Evolutionary conservation across 1,139 yeast genomes (phyloP), one percentile per base, ranked within the genome.

Genomic region (Diutina mesorugosa): DNA sequence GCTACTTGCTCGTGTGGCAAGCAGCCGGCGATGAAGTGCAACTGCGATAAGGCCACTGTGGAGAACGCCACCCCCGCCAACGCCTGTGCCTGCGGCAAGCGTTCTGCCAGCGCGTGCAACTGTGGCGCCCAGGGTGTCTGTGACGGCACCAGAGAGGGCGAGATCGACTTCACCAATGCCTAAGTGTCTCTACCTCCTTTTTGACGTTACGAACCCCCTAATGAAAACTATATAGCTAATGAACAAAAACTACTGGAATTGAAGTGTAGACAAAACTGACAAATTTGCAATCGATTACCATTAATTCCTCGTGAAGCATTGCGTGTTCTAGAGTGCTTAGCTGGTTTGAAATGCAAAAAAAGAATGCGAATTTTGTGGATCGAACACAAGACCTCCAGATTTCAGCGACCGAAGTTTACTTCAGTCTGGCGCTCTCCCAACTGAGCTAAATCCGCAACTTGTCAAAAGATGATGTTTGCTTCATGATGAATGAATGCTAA

Each of bases 1-100:
- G 74, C 81, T 61, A 75, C 79, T 60, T 77, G 81, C 62, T 75
- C 80, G 21, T 77, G 81, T 69, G 81, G 81, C 32, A 72, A 73
- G 58, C 68, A 70, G 61, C 78, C 80, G 47, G 80, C 80, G 56
- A 70, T 75, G 64, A 64, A 74, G 59, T 77, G 81, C 61, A 69
- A 65, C 64, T 77, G 81, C 63, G 69, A 69, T 50, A 76, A 72
- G 64, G 77, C 80, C 55, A 61, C 72, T 28, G 62, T 61, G 57
- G 80, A 77, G 65, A 77, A 76, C 60, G 74, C 67, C 56, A 66
- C 62, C 48, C 80, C 79, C 45, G 59, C 69, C 47, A 60, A 71
- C 48, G 76, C 80, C 45, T 77, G 81, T 65, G 70, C 79, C 28
- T 77, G 81, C 64, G 81, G 81, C 51, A 72, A 72, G 66, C 74